phyloP scores from a whole-genome alignment of 441 rosid genomes.

The Erodium trifolium region DNA sequence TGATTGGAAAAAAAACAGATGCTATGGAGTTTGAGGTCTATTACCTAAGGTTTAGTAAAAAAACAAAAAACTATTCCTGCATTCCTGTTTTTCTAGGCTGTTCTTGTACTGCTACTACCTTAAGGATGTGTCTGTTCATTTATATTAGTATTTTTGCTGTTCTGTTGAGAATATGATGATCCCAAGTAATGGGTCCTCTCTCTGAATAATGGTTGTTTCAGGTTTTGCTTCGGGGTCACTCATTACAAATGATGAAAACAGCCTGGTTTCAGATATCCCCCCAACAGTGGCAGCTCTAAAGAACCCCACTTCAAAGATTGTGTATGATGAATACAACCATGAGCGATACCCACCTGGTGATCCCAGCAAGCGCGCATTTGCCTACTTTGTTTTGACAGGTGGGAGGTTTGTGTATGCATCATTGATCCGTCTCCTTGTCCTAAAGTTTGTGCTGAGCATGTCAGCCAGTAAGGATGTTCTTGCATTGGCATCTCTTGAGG shows the following conservation, averaged over 20 bases:
- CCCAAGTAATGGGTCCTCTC: too few relatives aligned
- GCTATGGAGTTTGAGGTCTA: too few relatives aligned
- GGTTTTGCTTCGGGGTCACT: conserved; percentile 65
- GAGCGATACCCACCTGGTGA: conserved; percentile 96
- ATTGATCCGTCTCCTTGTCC: conserved; percentile 67
- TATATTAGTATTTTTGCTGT: too few relatives aligned
- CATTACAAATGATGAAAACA: conserved; percentile 44
- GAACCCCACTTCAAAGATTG: conserved; percentile 68
- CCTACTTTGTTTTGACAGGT: conserved; percentile 80
- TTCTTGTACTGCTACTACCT: too few relatives aligned
- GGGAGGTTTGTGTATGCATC: conserved; percentile 94
- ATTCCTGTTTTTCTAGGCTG: too few relatives aligned
- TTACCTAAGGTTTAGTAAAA: too few relatives aligned
- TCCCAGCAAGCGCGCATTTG: conserved; percentile 95
- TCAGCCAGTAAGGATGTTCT: conserved; percentile 96
- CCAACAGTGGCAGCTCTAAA: conserved; percentile 68
- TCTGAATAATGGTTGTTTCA: too few relatives aligned
- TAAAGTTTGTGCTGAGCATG: conserved; percentile 87
- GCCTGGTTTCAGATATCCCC: conserved; percentile 46
- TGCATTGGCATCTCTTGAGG: conserved; percentile 91
- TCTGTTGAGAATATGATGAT: too few relatives aligned
- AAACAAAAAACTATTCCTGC: too few relatives aligned
- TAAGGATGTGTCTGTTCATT: too few relatives aligned
- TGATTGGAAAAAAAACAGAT: too few relatives aligned
- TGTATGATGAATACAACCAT: conserved; percentile 73